Base-by-base conservation (phyloP, 805 yeast genomes). In the Teunomyces atbi region DNA sequence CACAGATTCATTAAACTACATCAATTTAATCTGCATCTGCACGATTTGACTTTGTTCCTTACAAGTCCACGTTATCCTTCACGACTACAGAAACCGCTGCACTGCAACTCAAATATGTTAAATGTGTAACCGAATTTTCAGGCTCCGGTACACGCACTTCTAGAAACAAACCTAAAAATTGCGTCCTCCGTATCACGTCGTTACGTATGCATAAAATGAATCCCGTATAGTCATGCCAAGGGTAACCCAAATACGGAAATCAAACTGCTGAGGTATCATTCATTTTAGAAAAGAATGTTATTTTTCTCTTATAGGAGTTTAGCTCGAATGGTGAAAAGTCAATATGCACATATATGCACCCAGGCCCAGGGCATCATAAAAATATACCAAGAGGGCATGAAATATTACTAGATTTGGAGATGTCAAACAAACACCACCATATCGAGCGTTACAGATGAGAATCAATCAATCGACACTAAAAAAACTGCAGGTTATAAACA, bases 341-440 rank as follows among this genome's bases (percentile, higher is more conserved):
- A 36, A 36, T 36, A 36, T 36, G 39, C 39, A 36, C 28, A 6
- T 19, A 21, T 19, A 36, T 36, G 39, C 39, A 36, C 39, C 11
- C 23, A 21, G 15, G 13, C 23, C 23, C 39, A 8, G 33, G 39
- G 39, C 15, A 19, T 6, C 28, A 18, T 21, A 18, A 36, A 36
- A 36, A 36, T 36, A 36, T 20, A 20, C 28, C 39, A n/a, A 36
- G 39, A 20, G n/a, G 15, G 39, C 39, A 6, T 19, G 21, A 21
- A 18, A 18, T 18, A 20, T 36, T 36, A 36, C 39, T 36, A 12
- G 8, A 36, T 36, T 20, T 15, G 39, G 39, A 36, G 39, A 36
- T 21, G 16, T 34, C 37, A 34, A 36, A 36, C 39, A 36, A 36
- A 21, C 39, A 36, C 39, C 15, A n/a, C 27, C 39, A 36, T 21